Conservation (phyloP, 768 basidiomycete species). For the Asterophora parasitica region DNA sequence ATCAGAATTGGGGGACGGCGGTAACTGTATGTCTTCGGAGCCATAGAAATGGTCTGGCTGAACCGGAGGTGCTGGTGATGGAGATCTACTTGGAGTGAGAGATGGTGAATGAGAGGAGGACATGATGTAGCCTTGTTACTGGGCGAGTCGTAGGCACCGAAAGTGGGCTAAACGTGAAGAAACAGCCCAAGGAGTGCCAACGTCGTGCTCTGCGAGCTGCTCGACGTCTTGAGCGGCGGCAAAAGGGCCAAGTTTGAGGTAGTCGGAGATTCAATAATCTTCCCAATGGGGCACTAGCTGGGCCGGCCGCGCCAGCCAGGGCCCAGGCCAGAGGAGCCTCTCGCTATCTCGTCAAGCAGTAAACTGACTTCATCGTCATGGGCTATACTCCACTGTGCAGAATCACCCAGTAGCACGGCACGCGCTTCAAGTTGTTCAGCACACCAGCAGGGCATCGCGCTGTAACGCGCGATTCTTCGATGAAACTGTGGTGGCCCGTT, state of each 20-base stretch:
- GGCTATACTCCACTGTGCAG: no score
- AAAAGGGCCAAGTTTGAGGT: conserved; percentile 5
- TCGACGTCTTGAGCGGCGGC: conserved; percentile 4
- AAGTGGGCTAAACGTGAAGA: conserved; percentile 4
- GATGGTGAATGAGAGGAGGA: conserved; percentile 33
- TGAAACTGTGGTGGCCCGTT: no score
- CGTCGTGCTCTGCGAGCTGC: background rate
- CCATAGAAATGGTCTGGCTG: conserved; percentile 88
- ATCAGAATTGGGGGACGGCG: conserved; percentile 60
- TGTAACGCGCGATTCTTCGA: no score
- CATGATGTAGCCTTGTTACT: conserved; percentile 21
- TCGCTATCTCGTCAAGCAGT: no score
- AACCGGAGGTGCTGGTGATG: conserved; percentile 47
- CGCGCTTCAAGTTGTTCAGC: no score
- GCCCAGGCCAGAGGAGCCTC: no score
- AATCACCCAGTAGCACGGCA: no score
- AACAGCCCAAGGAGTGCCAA: conserved; percentile 1
- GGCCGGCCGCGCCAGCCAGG: conserved; percentile 12
- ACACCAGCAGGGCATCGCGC: no score
- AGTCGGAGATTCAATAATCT: conserved; percentile 29
- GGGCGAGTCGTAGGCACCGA: conserved; percentile 4
- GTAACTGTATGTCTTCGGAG: conserved; percentile 40
- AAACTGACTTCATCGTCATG: no score
- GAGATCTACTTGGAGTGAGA: conserved; percentile 47
- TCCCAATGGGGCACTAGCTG: conserved; percentile 21